Conservation (phyloP, 495 filamentous ascomycete species). For the Tirmania nivea region DNA sequence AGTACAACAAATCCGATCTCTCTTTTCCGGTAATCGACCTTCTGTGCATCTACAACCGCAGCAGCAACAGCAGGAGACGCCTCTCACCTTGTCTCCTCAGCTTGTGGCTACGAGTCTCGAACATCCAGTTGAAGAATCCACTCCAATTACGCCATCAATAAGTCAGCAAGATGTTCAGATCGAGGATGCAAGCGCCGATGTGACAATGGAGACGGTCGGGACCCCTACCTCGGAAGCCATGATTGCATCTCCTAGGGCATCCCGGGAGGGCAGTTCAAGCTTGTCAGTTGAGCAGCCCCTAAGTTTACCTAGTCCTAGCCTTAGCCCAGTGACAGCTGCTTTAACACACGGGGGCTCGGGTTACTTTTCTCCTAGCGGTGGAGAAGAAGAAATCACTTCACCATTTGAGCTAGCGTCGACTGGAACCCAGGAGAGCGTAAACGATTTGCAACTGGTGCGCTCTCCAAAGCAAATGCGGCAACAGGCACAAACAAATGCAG, state of each 20-base stretch:
- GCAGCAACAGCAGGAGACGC: constrained; percentile 19
- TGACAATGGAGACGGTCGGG: not conserved
- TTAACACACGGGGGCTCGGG: constrained; percentile 21
- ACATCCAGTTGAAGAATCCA: constrained; percentile 13
- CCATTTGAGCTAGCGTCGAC: constrained; percentile 21
- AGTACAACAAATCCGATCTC: constrained; percentile 14
- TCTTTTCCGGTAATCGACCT: constrained; percentile 3
- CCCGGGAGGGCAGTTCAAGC: constrained; percentile 3
- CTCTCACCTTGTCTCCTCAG: constrained; percentile 20
- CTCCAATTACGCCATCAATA: constrained; percentile 14
- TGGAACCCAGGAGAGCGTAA: constrained; percentile 18
- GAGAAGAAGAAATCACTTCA: constrained; percentile 18
- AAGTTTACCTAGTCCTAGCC: constrained; percentile 79
- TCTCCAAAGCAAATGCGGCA: constrained; percentile 5
- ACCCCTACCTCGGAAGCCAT: constrained; percentile 10
- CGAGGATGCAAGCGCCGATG: constrained; percentile 6
- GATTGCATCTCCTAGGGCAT: constrained; percentile 10
- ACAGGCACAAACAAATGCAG: constrained; percentile 13
- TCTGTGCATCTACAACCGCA: constrained; percentile 8
- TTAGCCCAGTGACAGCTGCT: constrained; percentile 66
- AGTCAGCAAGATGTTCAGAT: constrained; percentile 16
- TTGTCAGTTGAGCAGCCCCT: constrained; percentile 38
- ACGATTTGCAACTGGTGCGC: constrained; percentile 18
- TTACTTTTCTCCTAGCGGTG: constrained; percentile 17
- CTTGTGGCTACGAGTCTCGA: constrained; percentile 10